These are phyloP conservation scores for Prunus fruticosa DNA, from an alignment of 306 rosid species.

Conservation along the genomic window DNA sequence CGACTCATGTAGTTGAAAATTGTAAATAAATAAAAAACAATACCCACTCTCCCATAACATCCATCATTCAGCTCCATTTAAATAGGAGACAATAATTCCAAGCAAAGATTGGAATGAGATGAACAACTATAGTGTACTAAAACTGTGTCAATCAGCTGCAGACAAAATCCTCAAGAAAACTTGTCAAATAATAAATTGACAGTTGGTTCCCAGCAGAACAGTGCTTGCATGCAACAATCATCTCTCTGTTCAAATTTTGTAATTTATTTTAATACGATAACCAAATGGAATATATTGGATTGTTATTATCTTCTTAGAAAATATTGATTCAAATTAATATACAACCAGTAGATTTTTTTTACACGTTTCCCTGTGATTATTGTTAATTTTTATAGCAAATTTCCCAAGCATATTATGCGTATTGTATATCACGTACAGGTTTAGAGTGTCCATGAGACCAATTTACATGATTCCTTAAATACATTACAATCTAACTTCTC, in stretches of 20 bases:
- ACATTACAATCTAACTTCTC: not conserved
- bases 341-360: not conserved
- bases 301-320: not conserved
- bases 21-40: not conserved
- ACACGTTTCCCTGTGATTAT: not conserved
- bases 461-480: not conserved
- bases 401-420: not conserved
- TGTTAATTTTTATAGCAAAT: not conserved
- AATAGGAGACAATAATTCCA: constrained; percentile 2
- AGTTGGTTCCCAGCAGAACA: not conserved
- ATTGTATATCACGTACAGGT: not conserved
- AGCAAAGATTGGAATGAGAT: not conserved
- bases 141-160: not conserved
- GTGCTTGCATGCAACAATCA: not conserved
- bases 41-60: not conserved
- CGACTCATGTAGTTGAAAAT: not conserved
- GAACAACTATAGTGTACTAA: not conserved
- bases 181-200: not conserved
- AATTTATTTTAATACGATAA: not conserved
- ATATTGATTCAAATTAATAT: not conserved
- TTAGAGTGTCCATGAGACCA: not conserved
- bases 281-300: not conserved
- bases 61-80: not conserved
- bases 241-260: not conserved
- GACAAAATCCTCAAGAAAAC: not conserved